Conservation (phyloP, 441 rosid species). For the Daphne laureola region DNA sequence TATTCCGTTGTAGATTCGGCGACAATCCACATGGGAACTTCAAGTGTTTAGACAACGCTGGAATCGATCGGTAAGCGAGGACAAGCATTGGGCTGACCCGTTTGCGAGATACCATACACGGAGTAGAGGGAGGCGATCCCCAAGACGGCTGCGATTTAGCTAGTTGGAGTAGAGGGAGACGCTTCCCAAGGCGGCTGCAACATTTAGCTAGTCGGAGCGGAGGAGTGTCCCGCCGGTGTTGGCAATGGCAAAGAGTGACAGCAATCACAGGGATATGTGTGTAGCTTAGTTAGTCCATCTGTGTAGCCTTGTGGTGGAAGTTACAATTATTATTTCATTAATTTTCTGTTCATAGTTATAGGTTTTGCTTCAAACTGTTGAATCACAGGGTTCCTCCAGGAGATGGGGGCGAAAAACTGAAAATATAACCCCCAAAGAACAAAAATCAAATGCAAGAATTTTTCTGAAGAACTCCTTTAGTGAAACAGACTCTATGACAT, state of each 20-base stretch:
- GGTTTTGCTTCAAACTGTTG: neutral
- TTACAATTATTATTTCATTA: constrained; percentile 32
- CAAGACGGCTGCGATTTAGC: constrained; percentile 13
- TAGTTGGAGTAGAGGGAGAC: neutral
- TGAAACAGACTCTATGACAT: too few relatives aligned
- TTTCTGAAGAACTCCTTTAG: too few relatives aligned
- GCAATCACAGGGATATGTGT: constrained; percentile 14
- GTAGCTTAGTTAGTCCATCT: constrained; percentile 22
- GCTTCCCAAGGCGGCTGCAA: too few relatives aligned
- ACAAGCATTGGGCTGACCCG: constrained; percentile 69
- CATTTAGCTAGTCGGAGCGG: constrained; percentile 6
- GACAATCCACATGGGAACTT: constrained; percentile 86
- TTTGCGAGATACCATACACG: constrained; percentile 23
- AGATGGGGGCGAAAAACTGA: too few relatives aligned
- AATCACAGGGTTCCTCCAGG: too few relatives aligned
- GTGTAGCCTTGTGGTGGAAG: constrained; percentile 6
- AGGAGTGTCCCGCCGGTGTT: too few relatives aligned
- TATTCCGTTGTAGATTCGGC: constrained; percentile 46
- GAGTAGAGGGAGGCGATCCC: constrained; percentile 18
- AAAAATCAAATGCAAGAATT: too few relatives aligned
- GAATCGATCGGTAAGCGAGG: constrained; percentile 58
- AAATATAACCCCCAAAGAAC: too few relatives aligned
- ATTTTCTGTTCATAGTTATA: constrained; percentile 15
- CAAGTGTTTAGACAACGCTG: constrained; percentile 64
- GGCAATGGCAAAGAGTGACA: constrained; percentile 6